Percentiles rank a stretch among this genome's conserved stretches.
These are phyloP conservation scores for Climacium dendroides DNA, from an alignment of 225 moss, liverwort and hornwort genomes.

Conservation along the genomic window DNA sequence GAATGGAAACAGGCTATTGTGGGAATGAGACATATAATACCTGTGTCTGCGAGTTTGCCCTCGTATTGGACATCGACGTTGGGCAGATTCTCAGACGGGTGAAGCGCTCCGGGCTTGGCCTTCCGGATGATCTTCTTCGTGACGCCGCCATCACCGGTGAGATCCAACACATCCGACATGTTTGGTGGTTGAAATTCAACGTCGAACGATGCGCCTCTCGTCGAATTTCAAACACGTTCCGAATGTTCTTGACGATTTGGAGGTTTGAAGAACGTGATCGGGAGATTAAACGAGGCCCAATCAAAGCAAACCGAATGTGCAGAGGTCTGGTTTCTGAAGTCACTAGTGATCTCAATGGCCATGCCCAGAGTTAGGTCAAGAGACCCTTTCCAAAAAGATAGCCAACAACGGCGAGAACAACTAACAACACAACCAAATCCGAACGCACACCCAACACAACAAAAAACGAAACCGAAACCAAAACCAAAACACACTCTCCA, in stretches of 20 bases:
- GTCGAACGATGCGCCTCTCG: not conserved
- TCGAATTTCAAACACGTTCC: not conserved
- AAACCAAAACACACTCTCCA: not conserved
- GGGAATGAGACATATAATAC: not conserved
- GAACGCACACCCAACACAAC: not conserved
- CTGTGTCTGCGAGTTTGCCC: conserved; percentile 73
- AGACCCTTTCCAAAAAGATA: not conserved
- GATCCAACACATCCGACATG: conserved; percentile 55
- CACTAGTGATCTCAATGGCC: conserved; percentile 39
- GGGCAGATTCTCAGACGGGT: conserved; percentile 68
- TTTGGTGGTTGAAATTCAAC: not conserved
- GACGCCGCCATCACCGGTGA: conserved; percentile 78
- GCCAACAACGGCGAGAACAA: not conserved
- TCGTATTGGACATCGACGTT: conserved; percentile 87
- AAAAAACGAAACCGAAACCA: no score
- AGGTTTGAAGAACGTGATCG: conserved; percentile 5
- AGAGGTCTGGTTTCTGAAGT: conserved; percentile 16
- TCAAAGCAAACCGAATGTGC: conserved; percentile 6
- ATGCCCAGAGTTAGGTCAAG: conserved; percentile 38
- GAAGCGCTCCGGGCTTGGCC: conserved; percentile 61
- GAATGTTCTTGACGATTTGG: not conserved
- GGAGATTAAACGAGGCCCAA: conserved; percentile 11
- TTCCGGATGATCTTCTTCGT: conserved; percentile 57
- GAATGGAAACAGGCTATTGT: not conserved
- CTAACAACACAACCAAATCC: not conserved